phyloP scores from a whole-genome alignment of 768 basidiomycete species.

The Podaxis sp. region DNA sequence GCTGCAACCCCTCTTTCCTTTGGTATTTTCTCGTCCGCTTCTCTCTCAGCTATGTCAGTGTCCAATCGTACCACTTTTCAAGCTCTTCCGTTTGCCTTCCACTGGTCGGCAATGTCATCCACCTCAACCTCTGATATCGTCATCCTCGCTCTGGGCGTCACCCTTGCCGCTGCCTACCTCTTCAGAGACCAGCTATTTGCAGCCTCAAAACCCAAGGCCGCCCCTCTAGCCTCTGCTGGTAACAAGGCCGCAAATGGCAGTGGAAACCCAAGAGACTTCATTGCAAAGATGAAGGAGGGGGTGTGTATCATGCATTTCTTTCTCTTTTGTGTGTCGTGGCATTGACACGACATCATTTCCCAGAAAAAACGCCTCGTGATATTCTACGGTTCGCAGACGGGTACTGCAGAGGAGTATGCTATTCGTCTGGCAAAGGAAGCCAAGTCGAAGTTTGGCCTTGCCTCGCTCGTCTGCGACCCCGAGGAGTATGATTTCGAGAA shows the following conservation, averaged over 20 bases:
- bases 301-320: constrained; percentile 48
- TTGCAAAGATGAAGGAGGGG: constrained; percentile 90
- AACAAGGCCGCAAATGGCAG: constrained; percentile 57
- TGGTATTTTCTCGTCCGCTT: constrained; percentile 26
- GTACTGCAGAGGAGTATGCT: constrained; percentile 97
- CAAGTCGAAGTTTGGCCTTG: constrained; percentile 92
- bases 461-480: constrained; percentile 95
- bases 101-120: constrained; percentile 50
- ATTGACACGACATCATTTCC: constrained; percentile 14
- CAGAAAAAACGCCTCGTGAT: constrained; percentile 97
- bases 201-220: constrained; percentile 61
- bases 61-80: constrained; percentile 39
- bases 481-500: constrained; percentile 99
- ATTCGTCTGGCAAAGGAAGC: constrained; percentile 98
- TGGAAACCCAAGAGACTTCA: constrained; percentile 91
- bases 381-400: constrained; percentile 98
- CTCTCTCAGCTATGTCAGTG: constrained; percentile 29
- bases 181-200: constrained; percentile 81
- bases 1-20: constrained; percentile 18
- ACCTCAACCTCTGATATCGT: constrained; percentile 69
- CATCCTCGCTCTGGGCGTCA: constrained; percentile 72
- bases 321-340: constrained; percentile 10
- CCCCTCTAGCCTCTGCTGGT: constrained; percentile 31
- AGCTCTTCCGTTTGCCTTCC: constrained; percentile 35
- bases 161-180: constrained; percentile 76